Evolutionary conservation across 371 early-diverging fungal genomes (phyloP).

Genomic region (Phascolomyces articulosus): DNA sequence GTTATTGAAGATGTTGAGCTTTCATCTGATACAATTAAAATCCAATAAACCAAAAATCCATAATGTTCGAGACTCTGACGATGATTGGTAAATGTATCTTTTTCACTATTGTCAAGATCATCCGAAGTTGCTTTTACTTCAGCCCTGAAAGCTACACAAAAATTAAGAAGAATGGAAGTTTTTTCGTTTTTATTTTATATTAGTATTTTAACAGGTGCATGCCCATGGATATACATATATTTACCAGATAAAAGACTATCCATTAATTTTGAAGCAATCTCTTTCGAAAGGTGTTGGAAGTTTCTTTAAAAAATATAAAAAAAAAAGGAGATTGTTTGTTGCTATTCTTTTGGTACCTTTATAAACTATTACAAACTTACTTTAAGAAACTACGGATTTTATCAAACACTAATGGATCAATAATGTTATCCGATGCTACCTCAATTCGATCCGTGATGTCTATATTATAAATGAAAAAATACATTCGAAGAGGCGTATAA

Average conservation of each 20-base stretch:
- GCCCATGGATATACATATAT: background rate
- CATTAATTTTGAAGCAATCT: slow-evolving; percentile 42
- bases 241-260: slow-evolving; percentile 72
- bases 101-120: slow-evolving; percentile 65
- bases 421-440: slow-evolving; percentile 60
- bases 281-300: slow-evolving; percentile 36
- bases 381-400: slow-evolving; percentile 73
- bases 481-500: no score
- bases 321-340: background rate
- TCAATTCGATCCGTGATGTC: slow-evolving; percentile 68
- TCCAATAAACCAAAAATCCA: slow-evolving; percentile 77
- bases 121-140: slow-evolving; percentile 61
- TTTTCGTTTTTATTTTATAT: no score
- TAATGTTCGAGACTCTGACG: slow-evolving; percentile 73
- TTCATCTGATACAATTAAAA: slow-evolving; percentile 66
- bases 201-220: no score
- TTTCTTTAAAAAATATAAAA: slow-evolving; percentile 20
- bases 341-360: no score
- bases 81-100: slow-evolving; percentile 69
- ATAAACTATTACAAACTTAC: slow-evolving; percentile 53
- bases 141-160: slow-evolving; percentile 61
- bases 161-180: background rate
- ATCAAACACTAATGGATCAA: slow-evolving; percentile 59
- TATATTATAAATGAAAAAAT: no score
- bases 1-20: slow-evolving; percentile 43